These are phyloP conservation scores for Brachypodium distachyon DNA, from an alignment of 202 grass and related monocot genomes.

Conservation along the genomic window DNA sequence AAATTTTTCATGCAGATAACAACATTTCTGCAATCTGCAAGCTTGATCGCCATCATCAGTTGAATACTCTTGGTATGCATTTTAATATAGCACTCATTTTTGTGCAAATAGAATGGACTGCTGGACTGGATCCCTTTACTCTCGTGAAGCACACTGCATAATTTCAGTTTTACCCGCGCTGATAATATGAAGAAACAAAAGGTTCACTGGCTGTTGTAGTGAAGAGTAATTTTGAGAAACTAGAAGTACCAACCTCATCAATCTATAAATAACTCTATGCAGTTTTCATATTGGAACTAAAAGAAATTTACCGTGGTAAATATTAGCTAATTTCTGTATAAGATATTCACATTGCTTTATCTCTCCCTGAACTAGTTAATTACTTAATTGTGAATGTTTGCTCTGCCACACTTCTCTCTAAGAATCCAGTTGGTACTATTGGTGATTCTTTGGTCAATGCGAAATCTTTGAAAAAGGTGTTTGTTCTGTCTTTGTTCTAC, in stretches of 20 bases:
- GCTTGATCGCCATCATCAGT: slow-evolving; percentile 51
- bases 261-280: background rate
- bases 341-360: background rate
- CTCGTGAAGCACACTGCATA: background rate
- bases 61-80: slow-evolving; percentile 83
- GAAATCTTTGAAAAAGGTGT: slow-evolving; percentile 80
- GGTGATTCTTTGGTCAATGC: slow-evolving; percentile 62
- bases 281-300: background rate
- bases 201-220: background rate
- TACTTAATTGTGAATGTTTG: slow-evolving; percentile 22
- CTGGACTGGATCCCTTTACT: background rate
- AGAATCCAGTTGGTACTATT: slow-evolving; percentile 66
- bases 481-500: background rate
- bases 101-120: background rate
- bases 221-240: background rate
- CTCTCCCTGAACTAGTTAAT: background rate
- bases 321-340: background rate
- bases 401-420: slow-evolving; percentile 65
- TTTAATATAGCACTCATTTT: background rate
- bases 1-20: slow-evolving; percentile 56
- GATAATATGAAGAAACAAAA: background rate
- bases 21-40: slow-evolving; percentile 84
- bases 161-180: background rate
- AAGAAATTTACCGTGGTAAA: background rate
- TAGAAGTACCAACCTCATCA: background rate